Evolutionary conservation across 2,329 filamentous ascomycete genomes (phyloP).

Genomic region (Bertia moriformis): DNA sequence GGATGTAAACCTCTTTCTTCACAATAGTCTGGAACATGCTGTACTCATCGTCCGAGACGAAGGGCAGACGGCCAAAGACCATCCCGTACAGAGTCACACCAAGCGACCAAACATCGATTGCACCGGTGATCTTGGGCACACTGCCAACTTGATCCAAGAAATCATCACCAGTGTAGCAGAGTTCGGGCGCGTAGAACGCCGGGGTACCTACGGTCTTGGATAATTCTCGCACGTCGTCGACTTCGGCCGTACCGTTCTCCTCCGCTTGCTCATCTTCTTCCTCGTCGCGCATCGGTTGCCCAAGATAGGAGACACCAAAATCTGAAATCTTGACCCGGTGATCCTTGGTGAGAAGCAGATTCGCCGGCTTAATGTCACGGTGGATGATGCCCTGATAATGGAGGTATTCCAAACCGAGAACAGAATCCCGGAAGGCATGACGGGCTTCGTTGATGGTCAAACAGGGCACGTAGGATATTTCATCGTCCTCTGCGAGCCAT

Average conservation of each 20-base stretch:
- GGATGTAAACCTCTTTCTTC: slow-evolving; percentile 49
- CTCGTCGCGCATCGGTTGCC: slow-evolving; percentile 36
- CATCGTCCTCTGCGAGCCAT: slow-evolving; percentile 8
- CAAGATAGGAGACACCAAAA: slow-evolving; percentile 58
- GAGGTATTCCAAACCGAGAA: slow-evolving; percentile 53
- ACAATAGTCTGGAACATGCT: slow-evolving; percentile 51
- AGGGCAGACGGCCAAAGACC: slow-evolving; percentile 54
- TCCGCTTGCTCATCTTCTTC: slow-evolving; percentile 32
- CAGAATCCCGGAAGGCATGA: slow-evolving; percentile 48
- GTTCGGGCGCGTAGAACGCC: slow-evolving; percentile 55
- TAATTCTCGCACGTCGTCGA: slow-evolving; percentile 43
- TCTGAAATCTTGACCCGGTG: slow-evolving; percentile 59
- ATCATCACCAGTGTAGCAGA: slow-evolving; percentile 37
- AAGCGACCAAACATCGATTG: slow-evolving; percentile 57
- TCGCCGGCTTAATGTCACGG: slow-evolving; percentile 39
- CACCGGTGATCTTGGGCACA: slow-evolving; percentile 32
- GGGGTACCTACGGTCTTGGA: slow-evolving; percentile 59
- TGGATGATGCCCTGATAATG: slow-evolving; percentile 39
- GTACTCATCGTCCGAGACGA: slow-evolving; percentile 46
- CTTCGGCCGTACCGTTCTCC: slow-evolving; percentile 28
- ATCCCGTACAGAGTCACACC: slow-evolving; percentile 58
- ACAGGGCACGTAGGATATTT: slow-evolving; percentile 50
- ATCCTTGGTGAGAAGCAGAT: slow-evolving; percentile 44
- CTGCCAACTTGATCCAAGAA: neutral
- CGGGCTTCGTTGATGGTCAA: slow-evolving; percentile 45